Conservation (phyloP, 2,329 filamentous ascomycete species). For the Aspergillus aculeatinus region DNA sequence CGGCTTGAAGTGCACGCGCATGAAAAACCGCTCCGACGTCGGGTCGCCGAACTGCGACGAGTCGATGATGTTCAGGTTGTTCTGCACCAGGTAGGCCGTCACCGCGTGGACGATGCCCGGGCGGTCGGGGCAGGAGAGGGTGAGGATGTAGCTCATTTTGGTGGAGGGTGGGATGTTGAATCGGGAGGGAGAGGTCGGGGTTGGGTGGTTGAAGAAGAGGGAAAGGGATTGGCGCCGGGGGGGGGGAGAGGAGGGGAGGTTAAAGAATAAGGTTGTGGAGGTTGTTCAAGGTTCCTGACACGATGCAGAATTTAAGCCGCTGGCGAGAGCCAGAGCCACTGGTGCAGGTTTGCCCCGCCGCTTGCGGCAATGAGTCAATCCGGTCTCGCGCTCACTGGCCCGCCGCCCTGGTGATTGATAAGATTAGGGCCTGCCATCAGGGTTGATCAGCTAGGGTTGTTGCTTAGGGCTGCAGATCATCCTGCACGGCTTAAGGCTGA, state of each 20-base stretch:
- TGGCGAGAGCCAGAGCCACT: neutral
- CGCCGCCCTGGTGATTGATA: slow-evolving; percentile 17
- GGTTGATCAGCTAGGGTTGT: slow-evolving; percentile 5
- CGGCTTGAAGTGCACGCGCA: slow-evolving; percentile 80
- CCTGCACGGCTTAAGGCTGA: neutral
- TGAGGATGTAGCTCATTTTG: slow-evolving; percentile 66
- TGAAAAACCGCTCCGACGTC: slow-evolving; percentile 75
- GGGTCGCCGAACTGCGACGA: slow-evolving; percentile 82
- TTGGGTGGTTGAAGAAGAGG: slow-evolving; percentile 1
- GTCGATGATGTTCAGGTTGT: slow-evolving; percentile 78
- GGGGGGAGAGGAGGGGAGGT: neutral
- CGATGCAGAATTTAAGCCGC: slow-evolving; percentile 3
- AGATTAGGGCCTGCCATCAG: slow-evolving; percentile 13
- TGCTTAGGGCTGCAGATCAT: neutral
- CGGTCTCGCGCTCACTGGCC: slow-evolving; percentile 13
- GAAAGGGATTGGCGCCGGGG: neutral
- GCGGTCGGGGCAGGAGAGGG: slow-evolving; percentile 80
- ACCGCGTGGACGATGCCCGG: slow-evolving; percentile 83
- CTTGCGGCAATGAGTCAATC: neutral
- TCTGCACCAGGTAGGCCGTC: slow-evolving; percentile 70
- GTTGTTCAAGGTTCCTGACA: neutral
- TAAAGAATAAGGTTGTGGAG: neutral
- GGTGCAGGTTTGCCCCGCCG: neutral
- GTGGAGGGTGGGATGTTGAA: slow-evolving; percentile 17
- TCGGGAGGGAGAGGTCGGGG: slow-evolving; percentile 5